phyloP scores from a whole-genome alignment of 2,329 filamentous ascomycete genomes.

The Boeremia exigua region DNA sequence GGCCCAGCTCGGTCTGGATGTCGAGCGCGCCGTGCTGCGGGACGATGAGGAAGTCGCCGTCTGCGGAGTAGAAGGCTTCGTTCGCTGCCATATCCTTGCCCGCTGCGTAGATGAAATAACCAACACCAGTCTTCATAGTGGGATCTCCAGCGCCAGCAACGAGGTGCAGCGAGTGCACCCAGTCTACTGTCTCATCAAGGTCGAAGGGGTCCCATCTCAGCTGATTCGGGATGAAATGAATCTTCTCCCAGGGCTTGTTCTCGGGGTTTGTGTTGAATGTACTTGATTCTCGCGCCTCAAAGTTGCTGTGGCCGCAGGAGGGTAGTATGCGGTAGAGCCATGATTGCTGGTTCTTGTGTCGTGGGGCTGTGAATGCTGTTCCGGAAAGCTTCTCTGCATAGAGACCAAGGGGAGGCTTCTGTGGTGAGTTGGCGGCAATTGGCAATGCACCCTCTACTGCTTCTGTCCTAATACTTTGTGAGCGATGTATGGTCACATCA shows the following conservation, averaged over 20 bases:
- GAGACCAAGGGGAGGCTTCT: constrained; percentile 77
- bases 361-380: constrained; percentile 64
- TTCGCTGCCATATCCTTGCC: constrained; percentile 77
- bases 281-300: constrained; percentile 56
- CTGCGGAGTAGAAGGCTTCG: constrained; percentile 81
- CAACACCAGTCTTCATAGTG: constrained; percentile 77
- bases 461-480: constrained; percentile 65
- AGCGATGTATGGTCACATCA: constrained; percentile 6
- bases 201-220: constrained; percentile 82
- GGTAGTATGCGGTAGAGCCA: constrained; percentile 66
- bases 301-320: constrained; percentile 64
- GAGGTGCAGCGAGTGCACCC: constrained; percentile 72
- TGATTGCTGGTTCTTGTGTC: constrained; percentile 63
- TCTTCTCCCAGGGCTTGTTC: constrained; percentile 59
- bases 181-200: constrained; percentile 71
- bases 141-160: constrained; percentile 82
- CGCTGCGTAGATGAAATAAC: constrained; percentile 80
- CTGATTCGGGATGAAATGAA: constrained; percentile 81
- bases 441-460: constrained; percentile 77
- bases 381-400: constrained; percentile 77
- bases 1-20: constrained; percentile 72
- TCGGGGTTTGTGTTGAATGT: constrained; percentile 60
- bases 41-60: constrained; percentile 71
- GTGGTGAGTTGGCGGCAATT: constrained; percentile 78
- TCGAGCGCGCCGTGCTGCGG: constrained; percentile 69